phyloP scores from a whole-genome alignment of 2,329 filamentous ascomycete species.

The Cercospora zeina region DNA sequence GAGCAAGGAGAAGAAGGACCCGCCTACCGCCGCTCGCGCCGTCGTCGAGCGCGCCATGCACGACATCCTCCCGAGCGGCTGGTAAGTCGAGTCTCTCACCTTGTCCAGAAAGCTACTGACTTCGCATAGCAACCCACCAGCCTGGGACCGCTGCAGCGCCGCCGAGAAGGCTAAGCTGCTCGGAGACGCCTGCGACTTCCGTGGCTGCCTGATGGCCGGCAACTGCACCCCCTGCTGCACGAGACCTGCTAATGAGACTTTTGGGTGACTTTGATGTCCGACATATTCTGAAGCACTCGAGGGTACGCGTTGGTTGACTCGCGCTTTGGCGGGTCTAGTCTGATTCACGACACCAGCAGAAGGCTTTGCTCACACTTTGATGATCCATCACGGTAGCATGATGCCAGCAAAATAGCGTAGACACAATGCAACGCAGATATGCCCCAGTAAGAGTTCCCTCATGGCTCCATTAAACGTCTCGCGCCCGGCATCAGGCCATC shows the following conservation, averaged over 20 bases:
- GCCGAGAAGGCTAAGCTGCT: constrained; percentile 16
- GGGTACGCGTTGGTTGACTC: neutral
- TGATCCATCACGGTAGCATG: neutral
- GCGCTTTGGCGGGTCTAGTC: neutral
- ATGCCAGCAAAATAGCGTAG: neutral
- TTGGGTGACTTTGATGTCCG: neutral
- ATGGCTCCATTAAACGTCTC: neutral
- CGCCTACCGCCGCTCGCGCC: neutral
- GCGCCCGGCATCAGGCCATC: neutral
- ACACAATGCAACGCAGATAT: neutral
- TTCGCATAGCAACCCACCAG: constrained; percentile 12
- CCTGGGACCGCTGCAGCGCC: constrained; percentile 13
- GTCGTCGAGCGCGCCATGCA: neutral
- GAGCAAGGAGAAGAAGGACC: neutral
- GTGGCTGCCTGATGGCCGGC: constrained; percentile 17
- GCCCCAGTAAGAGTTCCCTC: no score
- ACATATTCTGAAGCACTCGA: neutral
- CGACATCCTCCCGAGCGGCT: constrained; percentile 2
- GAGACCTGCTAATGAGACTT: neutral
- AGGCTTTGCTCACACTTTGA: neutral
- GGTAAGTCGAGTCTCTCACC: neutral
- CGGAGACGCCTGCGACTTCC: constrained; percentile 15
- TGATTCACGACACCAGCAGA: neutral
- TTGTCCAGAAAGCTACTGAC: neutral
- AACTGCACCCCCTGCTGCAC: constrained; percentile 16